A percentile compares a stretch with the other conserved stretches of the same genome.
Conservation (phyloP, 75 land plant genomes). For the Sequoia sempervirens region DNA sequence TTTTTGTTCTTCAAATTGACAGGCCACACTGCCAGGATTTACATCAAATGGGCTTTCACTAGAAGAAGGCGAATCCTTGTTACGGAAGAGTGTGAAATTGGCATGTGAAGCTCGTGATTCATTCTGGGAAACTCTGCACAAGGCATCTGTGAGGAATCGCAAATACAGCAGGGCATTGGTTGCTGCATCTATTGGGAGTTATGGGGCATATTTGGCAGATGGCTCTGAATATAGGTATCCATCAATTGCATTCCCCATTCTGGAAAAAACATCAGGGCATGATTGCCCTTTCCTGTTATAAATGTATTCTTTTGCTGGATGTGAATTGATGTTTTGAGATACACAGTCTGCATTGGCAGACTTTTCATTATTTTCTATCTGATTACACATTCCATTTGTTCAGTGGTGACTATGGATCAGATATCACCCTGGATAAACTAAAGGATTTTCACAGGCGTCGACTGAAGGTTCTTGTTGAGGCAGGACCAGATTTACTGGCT, state of each 20-base stretch:
- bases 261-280: not conserved
- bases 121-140: conserved; percentile 44
- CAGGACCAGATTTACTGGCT: conserved; percentile 87
- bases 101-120: conserved; percentile 86
- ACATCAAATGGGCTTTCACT: conserved; percentile 56
- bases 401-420: conserved; percentile 85
- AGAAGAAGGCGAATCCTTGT: conserved; percentile 67
- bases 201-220: conserved; percentile 98
- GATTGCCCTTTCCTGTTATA: not conserved
- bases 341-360: not conserved
- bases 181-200: conserved; percentile 94
- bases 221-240: conserved; percentile 93
- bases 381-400: conserved; percentile 3
- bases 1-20: not conserved
- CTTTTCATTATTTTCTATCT: not conserved
- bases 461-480: conserved; percentile 63
- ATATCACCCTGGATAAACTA: conserved; percentile 63
- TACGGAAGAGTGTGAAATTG: conserved; percentile 62
- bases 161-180: conserved; percentile 54
- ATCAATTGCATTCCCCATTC: not conserved
- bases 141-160: conserved; percentile 9
- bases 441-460: conserved; percentile 92
- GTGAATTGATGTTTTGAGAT: not conserved
- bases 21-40: conserved; percentile 94
- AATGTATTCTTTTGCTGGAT: not conserved